Conservation (phyloP, 352 stramenopile genomes). For the Peronospora tabacina region DNA sequence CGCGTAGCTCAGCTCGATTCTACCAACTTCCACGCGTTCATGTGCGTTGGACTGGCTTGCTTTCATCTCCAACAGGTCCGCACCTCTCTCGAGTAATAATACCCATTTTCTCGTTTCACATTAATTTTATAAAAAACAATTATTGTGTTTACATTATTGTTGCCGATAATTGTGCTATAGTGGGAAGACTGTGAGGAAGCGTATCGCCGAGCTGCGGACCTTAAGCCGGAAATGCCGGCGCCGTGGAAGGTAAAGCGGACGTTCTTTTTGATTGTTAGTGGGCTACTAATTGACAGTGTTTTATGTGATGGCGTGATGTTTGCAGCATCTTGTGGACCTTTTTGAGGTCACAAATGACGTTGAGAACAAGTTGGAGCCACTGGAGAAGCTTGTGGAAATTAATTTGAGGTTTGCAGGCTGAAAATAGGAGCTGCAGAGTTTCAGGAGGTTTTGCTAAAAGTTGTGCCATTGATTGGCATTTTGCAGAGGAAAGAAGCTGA, state of each 20-base stretch:
- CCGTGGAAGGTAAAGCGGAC: conserved; percentile 61
- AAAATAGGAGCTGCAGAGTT: not conserved
- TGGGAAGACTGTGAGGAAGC: conserved; percentile 66
- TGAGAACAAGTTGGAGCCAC: conserved; percentile 52
- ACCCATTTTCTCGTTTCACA: not conserved
- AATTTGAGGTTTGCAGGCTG: conserved; percentile 41
- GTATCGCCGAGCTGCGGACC: conserved; percentile 48
- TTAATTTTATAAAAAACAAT: not conserved
- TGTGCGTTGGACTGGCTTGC: conserved; percentile 72
- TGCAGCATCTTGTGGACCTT: conserved; percentile 69
- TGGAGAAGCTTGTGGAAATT: conserved; percentile 70
- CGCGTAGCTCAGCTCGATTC: conserved; percentile 70
- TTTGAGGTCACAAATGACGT: conserved; percentile 44
- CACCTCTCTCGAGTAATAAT: not conserved
- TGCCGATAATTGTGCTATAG: conserved; percentile 18
- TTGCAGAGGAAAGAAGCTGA: conserved; percentile 60
- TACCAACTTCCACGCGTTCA: conserved; percentile 76
- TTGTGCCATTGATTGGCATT: not conserved
- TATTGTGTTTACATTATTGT: not conserved
- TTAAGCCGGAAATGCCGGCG: conserved; percentile 68
- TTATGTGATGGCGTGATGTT: not conserved
- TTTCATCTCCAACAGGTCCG: conserved; percentile 63
- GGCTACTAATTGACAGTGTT: conserved; percentile 1
- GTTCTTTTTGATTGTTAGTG: not conserved
- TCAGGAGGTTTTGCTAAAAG: conserved; percentile 4